Base-by-base conservation (phyloP, 2,329 filamentous ascomycete genomes). In the Colletotrichum spaethianum region DNA sequence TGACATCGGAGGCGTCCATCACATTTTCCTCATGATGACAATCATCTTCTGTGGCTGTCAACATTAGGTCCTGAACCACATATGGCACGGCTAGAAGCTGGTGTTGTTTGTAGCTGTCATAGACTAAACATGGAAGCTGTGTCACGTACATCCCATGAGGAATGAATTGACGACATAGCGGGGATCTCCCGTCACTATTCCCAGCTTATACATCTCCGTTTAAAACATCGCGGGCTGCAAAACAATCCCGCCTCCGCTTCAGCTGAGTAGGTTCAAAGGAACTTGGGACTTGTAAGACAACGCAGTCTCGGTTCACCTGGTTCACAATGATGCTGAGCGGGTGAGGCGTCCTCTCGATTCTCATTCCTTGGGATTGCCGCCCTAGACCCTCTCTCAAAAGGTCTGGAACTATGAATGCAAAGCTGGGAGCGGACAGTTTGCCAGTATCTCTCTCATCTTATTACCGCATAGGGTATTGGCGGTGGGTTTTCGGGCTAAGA, bases 331-430 rank as follows among this genome's bases (percentile, higher is more conserved):
- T n/a, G 3, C 46, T 44, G 42, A 28, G 56, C 68, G 68, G 68
- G 57, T 62, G 38, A 44, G 68, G 68, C 68, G 68, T 67, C 63
- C 28, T 28, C 38, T 36, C 55, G 14, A 36, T 28, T 38, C 56
- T 57, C 56, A 23, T 12, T 57, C 33, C 11, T 33, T 12, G 33
- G 59, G 42, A 12, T 23, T 55, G 36, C n/a, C 64, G 31, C 11
- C 20, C 28, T 33, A n/a, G 23, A 8, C 26, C 26, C 26, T 18
- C 50, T 28, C n/a, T 20, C 16, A 40, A 44, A 18, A 33, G 33
- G 20, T 28, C 57, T 56, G 16, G 42, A 4, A 6, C 9, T 16
- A 6, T 9, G 20, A 3, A 4, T 42, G n/a, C 11, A 33, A n/a
- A 28, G 62, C 70, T 64, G 70, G 31, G 46, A 64, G 60, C 70